A percentile compares a stretch with the other conserved stretches of the same genome.
These are phyloP conservation scores for Anthracocystis panici-leucophaei DNA, from an alignment of 1,284 basidiomycete genomes.

Conservation along the genomic window DNA sequence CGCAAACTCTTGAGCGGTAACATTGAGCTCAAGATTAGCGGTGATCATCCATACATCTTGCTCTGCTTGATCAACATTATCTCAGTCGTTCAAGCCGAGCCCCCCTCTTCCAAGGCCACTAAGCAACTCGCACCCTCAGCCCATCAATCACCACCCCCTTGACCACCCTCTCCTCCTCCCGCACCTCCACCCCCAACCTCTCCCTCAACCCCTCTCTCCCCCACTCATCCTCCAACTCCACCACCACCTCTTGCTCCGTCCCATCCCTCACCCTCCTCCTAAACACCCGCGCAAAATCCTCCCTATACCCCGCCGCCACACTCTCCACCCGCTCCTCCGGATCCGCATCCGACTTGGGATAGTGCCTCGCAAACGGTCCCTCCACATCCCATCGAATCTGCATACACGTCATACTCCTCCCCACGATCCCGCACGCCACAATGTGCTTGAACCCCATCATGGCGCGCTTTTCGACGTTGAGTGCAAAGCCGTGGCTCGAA, in stretches of 20 bases:
- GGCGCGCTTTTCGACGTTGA: conserved; percentile 88
- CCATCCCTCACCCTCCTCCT: conserved; percentile 8
- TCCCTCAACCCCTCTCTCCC: background rate
- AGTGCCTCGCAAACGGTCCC: conserved; percentile 20
- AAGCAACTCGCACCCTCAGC: background rate
- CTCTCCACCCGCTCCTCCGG: conserved; percentile 12
- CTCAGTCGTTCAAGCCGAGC: no score
- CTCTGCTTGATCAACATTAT: no score
- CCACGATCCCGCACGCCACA: conserved; percentile 91
- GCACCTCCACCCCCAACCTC: conserved; percentile 6
- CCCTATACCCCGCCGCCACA: conserved; percentile 3
- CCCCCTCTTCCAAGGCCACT: no score
- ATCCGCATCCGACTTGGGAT: background rate
- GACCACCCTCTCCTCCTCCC: conserved; percentile 11
- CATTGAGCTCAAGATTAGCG: no score
- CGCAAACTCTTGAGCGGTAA: no score
- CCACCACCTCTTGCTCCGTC: conserved; percentile 16
- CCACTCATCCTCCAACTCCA: conserved; percentile 6
- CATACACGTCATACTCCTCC: conserved; percentile 78
- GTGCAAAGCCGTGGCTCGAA: conserved; percentile 92
- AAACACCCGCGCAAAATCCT: conserved; percentile 37
- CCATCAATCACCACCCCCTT: conserved; percentile 21
- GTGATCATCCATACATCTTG: no score
- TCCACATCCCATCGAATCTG: conserved; percentile 32
- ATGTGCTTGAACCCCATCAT: conserved; percentile 82